Conservation (phyloP, 2,329 filamentous ascomycete genomes). For the Setomelanomma holmii region DNA sequence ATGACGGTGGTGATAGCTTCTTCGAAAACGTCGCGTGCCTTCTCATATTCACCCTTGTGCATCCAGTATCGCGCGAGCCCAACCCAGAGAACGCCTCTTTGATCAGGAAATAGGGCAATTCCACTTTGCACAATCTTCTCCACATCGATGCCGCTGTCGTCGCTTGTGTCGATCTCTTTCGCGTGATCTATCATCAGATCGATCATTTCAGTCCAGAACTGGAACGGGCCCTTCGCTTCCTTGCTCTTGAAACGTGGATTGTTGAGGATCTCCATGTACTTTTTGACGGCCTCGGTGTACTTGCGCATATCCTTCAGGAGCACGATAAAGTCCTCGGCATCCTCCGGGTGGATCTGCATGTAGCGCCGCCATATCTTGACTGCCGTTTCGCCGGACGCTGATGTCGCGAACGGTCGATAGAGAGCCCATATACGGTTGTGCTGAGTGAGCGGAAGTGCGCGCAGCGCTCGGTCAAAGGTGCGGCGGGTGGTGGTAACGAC, state of each 20-base stretch:
- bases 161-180: conserved; percentile 79
- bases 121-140: conserved; percentile 93
- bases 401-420: conserved; percentile 89
- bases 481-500: conserved; percentile 83
- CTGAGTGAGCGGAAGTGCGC: conserved; percentile 90
- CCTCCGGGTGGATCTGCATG: conserved; percentile 95
- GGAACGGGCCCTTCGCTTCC: conserved; percentile 91
- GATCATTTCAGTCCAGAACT: conserved; percentile 97
- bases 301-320: conserved; percentile 80
- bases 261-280: conserved; percentile 91
- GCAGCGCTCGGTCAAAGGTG: conserved; percentile 89
- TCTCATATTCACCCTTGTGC: conserved; percentile 88
- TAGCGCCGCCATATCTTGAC: conserved; percentile 95
- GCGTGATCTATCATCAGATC: conserved; percentile 92
- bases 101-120: conserved; percentile 88
- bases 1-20: conserved; percentile 97
- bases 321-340: conserved; percentile 94
- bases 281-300: conserved; percentile 89
- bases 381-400: conserved; percentile 86
- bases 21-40: conserved; percentile 90
- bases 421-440: conserved; percentile 95
- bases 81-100: conserved; percentile 93
- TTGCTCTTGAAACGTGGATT: conserved; percentile 91
- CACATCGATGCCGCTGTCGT: conserved; percentile 85
- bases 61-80: conserved; percentile 97